A percentile compares a stretch with the other conserved stretches of the same genome.
Evolutionary conservation across 1,284 basidiomycete genomes (phyloP).

Genomic region (Irpex lacteus): DNA sequence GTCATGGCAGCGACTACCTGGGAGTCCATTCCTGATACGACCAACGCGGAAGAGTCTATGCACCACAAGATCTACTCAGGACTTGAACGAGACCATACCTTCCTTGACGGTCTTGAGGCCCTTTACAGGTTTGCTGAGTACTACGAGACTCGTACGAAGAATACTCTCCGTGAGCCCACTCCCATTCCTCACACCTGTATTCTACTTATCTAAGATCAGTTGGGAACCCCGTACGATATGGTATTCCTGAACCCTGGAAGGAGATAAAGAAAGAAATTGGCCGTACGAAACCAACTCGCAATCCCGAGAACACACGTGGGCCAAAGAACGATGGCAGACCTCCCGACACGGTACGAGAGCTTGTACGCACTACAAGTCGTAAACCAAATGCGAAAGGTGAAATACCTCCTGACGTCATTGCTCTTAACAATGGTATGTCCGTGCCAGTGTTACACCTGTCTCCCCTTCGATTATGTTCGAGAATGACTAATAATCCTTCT

Average conservation of each 20-base stretch:
- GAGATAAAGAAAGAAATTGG: slow-evolving; percentile 1
- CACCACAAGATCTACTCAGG: slow-evolving; percentile 28
- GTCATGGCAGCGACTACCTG: slow-evolving; percentile 19
- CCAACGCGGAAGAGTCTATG: slow-evolving; percentile 33
- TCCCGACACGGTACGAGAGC: slow-evolving; percentile 21
- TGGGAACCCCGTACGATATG: slow-evolving; percentile 10
- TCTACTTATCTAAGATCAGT: slow-evolving; percentile 3
- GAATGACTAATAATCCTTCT: no score
- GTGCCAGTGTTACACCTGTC: no score
- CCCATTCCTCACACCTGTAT: background rate
- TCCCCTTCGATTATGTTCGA: no score
- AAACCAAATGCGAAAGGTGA: no score
- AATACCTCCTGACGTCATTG: no score
- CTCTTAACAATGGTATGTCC: no score
- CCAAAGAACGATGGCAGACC: slow-evolving; percentile 22
- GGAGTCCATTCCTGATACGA: slow-evolving; percentile 27
- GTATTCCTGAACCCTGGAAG: slow-evolving; percentile 14
- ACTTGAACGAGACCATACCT: slow-evolving; percentile 17
- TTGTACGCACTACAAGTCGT: slow-evolving; percentile 7
- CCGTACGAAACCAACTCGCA: slow-evolving; percentile 13
- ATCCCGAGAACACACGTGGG: background rate
- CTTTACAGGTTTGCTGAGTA: slow-evolving; percentile 18
- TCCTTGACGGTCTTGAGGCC: slow-evolving; percentile 22
- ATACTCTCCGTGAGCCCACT: background rate
- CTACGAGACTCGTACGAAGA: slow-evolving; percentile 9